These are phyloP conservation scores for Xerocomus amazonicus DNA, from an alignment of 1,284 basidiomycete species.

Conservation along the genomic window DNA sequence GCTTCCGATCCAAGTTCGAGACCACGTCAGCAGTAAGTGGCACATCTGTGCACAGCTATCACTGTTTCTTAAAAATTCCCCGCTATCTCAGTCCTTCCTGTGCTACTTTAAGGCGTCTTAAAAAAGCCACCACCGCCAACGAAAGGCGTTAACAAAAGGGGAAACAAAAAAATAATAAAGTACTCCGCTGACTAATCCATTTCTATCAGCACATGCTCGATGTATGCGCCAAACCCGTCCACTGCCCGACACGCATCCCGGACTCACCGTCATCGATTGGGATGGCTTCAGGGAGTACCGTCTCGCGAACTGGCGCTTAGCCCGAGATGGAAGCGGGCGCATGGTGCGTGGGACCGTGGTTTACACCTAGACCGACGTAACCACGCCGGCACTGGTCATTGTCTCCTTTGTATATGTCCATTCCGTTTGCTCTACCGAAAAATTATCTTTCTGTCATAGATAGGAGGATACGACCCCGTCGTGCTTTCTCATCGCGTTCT, in stretches of 20 bases:
- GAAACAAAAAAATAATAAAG: no score
- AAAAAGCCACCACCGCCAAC: no score
- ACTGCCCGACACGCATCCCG: slow-evolving; percentile 47
- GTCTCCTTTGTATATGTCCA: slow-evolving; percentile 5
- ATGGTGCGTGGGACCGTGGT: slow-evolving; percentile 29
- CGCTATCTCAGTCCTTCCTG: no score
- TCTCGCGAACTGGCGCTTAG: slow-evolving; percentile 46
- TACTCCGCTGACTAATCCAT: no score
- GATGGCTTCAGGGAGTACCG: slow-evolving; percentile 51
- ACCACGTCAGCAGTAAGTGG: no score
- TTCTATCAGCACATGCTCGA: slow-evolving; percentile 6
- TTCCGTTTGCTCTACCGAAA: background rate
- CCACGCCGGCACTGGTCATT: slow-evolving; percentile 33
- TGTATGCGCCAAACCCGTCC: slow-evolving; percentile 46
- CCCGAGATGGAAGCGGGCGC: slow-evolving; percentile 39
- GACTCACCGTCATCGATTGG: slow-evolving; percentile 47
- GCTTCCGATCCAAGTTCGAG: no score
- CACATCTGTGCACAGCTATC: no score
- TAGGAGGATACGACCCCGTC: background rate
- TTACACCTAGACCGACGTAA: slow-evolving; percentile 38
- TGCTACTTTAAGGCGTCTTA: no score
- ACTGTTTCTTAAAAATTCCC: no score
- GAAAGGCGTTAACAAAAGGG: no score
- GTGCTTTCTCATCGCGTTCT: slow-evolving; percentile 14
- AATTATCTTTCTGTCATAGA: background rate